Evolutionary conservation across 2,329 filamentous ascomycete genomes (phyloP).

Genomic region (Cephalotrichum gorgonifer): DNA sequence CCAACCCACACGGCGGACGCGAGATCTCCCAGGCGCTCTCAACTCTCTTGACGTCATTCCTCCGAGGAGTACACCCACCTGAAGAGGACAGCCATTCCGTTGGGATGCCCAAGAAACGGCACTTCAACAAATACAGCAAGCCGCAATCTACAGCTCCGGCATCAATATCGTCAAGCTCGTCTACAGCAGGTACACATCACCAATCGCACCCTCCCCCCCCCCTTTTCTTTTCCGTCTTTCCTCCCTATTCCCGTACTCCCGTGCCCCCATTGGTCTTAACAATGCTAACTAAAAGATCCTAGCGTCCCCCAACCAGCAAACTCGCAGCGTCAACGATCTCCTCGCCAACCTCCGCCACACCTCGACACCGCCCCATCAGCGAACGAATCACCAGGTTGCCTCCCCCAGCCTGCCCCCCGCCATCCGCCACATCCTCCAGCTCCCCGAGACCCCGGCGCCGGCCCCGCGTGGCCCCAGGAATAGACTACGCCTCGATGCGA

Average conservation of each 20-base stretch:
- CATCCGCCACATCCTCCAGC: constrained; percentile 47
- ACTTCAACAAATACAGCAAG: constrained; percentile 44
- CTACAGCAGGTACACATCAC: neutral
- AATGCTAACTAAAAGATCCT: constrained; percentile 3
- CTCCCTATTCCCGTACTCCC: neutral
- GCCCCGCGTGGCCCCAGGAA: constrained; percentile 34
- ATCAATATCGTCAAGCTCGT: constrained; percentile 7
- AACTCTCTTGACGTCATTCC: too few species aligned
- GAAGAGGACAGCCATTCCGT: neutral
- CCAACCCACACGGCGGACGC: too few species aligned
- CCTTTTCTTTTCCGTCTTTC: neutral
- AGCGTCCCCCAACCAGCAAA: neutral
- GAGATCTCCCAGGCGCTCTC: too few species aligned
- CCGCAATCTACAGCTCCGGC: constrained; percentile 40
- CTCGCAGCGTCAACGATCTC: constrained; percentile 44
- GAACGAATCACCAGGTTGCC: constrained; percentile 17
- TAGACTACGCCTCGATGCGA: constrained; percentile 29
- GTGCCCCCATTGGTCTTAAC: neutral
- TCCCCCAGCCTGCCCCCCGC: constrained; percentile 47
- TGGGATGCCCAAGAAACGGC: constrained; percentile 53
- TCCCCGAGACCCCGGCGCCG: constrained; percentile 45
- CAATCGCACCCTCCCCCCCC: neutral
- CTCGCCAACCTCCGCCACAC: constrained; percentile 45
- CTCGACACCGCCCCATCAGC: constrained; percentile 16
- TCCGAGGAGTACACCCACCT: too few species aligned